Evolutionary conservation across 2,329 filamentous ascomycete genomes (phyloP), one percentile per base, ranked within the genome.

Genomic region (Xylariaceae sp.): DNA sequence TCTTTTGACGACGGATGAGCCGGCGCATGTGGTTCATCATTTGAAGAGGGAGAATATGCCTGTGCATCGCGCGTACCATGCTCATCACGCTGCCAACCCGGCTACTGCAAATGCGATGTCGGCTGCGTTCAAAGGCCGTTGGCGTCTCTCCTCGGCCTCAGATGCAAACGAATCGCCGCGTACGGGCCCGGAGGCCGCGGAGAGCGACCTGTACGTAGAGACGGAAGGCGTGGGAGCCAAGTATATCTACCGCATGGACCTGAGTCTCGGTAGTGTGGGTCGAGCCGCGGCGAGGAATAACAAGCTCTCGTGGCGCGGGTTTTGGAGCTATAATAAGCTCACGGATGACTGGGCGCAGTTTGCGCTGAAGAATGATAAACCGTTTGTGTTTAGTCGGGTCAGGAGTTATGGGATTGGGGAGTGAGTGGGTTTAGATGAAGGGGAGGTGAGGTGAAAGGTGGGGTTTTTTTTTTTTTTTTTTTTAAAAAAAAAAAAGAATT

Each of bases 311-410:
- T 99, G 94, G 92, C 87, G 87, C 64, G 87, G 88, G 0, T 96
- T 91, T 68, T 95, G 89, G 83, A 92, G 86, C 73, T 92, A 95
- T 68, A 95, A 97, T 68, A 81, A 82, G 62, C 71, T 95, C 65
- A 95, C 90, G 6, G 91, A 95, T 68, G 91, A 96, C 71, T 94
- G 89, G 88, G 89, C 79, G 3, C 87, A 89, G 72, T 97, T 97
- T 71, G 70, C 72, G 11, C 70, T 84, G 40, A 80, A 78, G 68
- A 81, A 86, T 61, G 77, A 84, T 54, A 85, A 84, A 69, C 77
- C 84, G 0, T 87, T 81, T 65, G 82, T 85, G 66, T 88, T 86
- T 62, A 87, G 84, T 65, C 74, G 84, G 9, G 84, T 88, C 3
- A 80, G 75, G 70, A 84, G 81, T 60, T 86, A 85, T 60, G 81